Evolutionary conservation across 108 stramenopile species (phyloP), one percentile per base, ranked within the genome.

Genomic region (Aurantiochytrium sp.): DNA sequence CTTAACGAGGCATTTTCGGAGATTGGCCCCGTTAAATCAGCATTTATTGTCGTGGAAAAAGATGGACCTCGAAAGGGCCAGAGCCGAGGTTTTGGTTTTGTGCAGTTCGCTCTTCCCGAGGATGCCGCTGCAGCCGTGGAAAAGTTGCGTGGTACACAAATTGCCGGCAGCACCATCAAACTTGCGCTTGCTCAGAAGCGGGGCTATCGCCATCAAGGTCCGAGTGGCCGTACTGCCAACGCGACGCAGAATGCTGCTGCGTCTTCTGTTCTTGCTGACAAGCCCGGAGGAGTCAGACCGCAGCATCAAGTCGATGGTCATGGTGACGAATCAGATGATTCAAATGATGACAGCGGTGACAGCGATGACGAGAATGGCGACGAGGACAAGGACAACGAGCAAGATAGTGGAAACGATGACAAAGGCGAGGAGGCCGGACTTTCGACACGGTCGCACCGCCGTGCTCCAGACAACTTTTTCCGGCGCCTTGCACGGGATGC

Each of bases 1-100:
- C 60, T 89, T 5, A 58, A 60, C 23, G 72, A 35, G 21, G 71
- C 72, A 16, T 89, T 89, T 44, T 60, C 59, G 19, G 59, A 72
- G 14, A 58, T 89, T 18, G 89, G 89, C 18, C 89, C 89, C 2
- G 89, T 89, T 23, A 89, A 89, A 72, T 88, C 60, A 18, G 60
- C 60, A 1, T 88, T 88, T 25, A 44, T 88, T 35, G 60, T 88
- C 1, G 60, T 72, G 21, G 59, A 60, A 44, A 60, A 88, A 4
- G 29, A 72, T 44, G 89, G 73, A 28, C 76, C 76, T 5, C 23
- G 19, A 25, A 72, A 89, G 57, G 57, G 64, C 64, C 43, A 72
- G 88, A 71, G 69, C 69, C 44, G 88, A n/a, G 64, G 69, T 3
- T 89, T 89, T 45, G 88, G 88, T 14, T 89, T 89, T 44, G 88